phyloP scores from a whole-genome alignment of 1,139 yeast genomes.

The Zygosaccharomyces sapae region DNA sequence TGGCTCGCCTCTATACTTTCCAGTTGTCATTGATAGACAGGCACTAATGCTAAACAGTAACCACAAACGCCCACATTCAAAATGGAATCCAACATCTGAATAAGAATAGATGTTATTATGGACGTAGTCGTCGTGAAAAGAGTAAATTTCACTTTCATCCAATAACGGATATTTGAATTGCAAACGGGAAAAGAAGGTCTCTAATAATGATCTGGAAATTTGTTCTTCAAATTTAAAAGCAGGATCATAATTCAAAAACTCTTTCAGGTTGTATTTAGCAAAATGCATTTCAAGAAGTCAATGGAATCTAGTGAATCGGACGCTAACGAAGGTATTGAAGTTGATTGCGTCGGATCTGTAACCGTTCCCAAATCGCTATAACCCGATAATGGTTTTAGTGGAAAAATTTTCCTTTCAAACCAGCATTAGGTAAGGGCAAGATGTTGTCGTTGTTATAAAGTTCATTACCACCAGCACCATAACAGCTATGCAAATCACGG shows the following conservation, averaged over 20 bases:
- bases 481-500: conserved; percentile 19
- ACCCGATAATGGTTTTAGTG: background rate
- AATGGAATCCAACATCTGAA: conserved; percentile 43
- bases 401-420: conserved; percentile 3
- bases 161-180: conserved; percentile 50
- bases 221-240: conserved; percentile 45
- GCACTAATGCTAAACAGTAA: conserved; percentile 48
- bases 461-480: background rate
- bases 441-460: conserved; percentile 13
- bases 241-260: conserved; percentile 44
- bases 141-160: conserved; percentile 45
- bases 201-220: conserved; percentile 44
- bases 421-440: conserved; percentile 4
- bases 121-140: conserved; percentile 44
- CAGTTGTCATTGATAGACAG: conserved; percentile 47
- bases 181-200: conserved; percentile 48
- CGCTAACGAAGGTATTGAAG: conserved; percentile 23
- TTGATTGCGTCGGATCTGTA: conserved; percentile 15
- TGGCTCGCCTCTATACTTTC: conserved; percentile 47
- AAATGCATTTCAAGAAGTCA: conserved; percentile 41
- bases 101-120: conserved; percentile 35
- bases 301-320: conserved; percentile 38
- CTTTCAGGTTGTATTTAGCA: conserved; percentile 42
- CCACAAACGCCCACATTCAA: conserved; percentile 50
- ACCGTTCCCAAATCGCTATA: background rate